Base-by-base conservation (phyloP, 768 basidiomycete genomes). In the Tephrocybe rancida region DNA sequence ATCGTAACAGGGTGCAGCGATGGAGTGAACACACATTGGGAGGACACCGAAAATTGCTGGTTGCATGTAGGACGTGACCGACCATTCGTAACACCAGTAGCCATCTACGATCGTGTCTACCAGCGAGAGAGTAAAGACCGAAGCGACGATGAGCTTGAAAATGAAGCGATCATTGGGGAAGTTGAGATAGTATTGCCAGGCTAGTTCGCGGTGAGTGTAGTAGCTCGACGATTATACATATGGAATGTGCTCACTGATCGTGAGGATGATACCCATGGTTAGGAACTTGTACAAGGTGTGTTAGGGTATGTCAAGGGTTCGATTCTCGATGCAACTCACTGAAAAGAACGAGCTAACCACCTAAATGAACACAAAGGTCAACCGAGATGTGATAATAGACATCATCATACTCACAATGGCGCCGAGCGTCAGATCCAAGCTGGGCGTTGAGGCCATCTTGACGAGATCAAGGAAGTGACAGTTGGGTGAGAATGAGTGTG, bases 291-390 rank as follows among this genome's bases (percentile, higher is more conserved):
- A 7, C 13, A 24, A 11, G 3, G 22, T n/a, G n/a, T n/a, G n/a
- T n/a, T 43, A 14, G 13, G 21, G 24, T 4, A 25, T 22, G 11
- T 11, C 44, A 27, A 27, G n/a, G 8, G n/a, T n/a, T n/a, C n/a
- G n/a, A n/a, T n/a, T n/a, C n/a, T 3, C 27, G 44, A 29, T 16
- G 5, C 8, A 30, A n/a, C 38, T 50, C 22, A 50, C 48, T 5
- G 48, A 50, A 29, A 50, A 50, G 29, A 50, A 50, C 3, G 48
- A 26, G 39, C 48, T 50, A n/a, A 50, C 48, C 21, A 42, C 48
- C 48, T 50, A 18, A 3, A 19, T 3, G 37, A 21, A 16, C 3
- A n/a, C 10, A 10, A 29, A 5, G 3, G 24, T 19, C 16, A 27
- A 50, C 4, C n/a, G 2, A 29, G 6, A 13, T n/a, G n/a, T 27